Evolutionary conservation across 768 basidiomycete genomes (phyloP), one percentile per base, ranked within the genome.

Genomic region (Suillus subluteus): DNA sequence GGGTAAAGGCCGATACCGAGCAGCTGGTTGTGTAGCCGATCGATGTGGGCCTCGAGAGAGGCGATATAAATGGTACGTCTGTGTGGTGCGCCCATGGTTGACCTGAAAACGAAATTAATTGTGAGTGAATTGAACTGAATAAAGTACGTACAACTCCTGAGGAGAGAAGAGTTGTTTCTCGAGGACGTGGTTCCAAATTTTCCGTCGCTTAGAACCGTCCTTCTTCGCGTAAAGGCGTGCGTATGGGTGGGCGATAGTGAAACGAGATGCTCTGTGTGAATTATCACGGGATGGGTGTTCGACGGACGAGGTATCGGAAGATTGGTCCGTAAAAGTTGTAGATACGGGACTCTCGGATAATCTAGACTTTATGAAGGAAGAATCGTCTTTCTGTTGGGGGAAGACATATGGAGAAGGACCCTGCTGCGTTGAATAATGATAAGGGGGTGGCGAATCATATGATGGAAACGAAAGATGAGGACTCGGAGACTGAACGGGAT

Each of bases 151-250:
- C 89, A 93, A 73, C 74, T 93, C 91, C 58, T 85, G 84, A 0
- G 89, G 83, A 7, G 79, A 82, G 76, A 92, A 92, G 32, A 92
- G 80, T 16, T 82, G 81, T 73, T 91, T 91, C 76, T 93, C 91
- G 65, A 91, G 84, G 1, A 87, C 86, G 68, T 91, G 91, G 59
- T 88, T 89, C 91, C 91, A 93, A 18, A 90, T 89, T 73, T 87
- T 89, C 21, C 91, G 84, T 4, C 88, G 86, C 76, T 91, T 91
- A 6, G 84, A 81, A 58, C 84, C 84, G 58, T 86, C 83, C 56
- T 87, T 87, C 73, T 87, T 88, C 4, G 88, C 88, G 68, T 86
- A 85, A 12, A 91, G 82, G 65, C 90, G 86, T 6, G 90, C 88
- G 68, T 91, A 91, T 0, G 90, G 90, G 67, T 91, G 89, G 0